Conservation (phyloP, 1,139 yeast species). For the Blastobotrys capitulatus region DNA sequence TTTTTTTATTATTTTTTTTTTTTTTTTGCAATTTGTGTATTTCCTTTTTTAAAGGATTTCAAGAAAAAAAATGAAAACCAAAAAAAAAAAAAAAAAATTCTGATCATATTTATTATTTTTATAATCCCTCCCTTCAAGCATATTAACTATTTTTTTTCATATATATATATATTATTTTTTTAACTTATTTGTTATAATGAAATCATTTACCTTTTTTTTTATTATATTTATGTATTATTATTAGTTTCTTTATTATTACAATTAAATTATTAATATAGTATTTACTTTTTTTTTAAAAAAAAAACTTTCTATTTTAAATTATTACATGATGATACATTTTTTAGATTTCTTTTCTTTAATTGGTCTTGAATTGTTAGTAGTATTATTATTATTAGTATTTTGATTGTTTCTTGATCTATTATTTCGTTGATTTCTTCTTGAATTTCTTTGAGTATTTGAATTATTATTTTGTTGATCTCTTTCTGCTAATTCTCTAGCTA, state of each 20-base stretch:
- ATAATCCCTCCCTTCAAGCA: no score
- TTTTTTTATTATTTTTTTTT: background rate
- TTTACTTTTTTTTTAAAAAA: no score
- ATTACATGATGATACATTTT: constrained; percentile 6
- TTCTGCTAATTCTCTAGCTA: constrained; percentile 37
- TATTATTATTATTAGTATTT: constrained; percentile 12
- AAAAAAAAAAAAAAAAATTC: no score
- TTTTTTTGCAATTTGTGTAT: no score
- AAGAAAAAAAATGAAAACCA: no score
- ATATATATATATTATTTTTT: no score
- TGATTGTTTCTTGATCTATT: constrained; percentile 9
- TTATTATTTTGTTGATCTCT: constrained; percentile 17
- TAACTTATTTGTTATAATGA: background rate
- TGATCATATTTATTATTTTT: no score
- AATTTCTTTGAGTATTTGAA: constrained; percentile 13
- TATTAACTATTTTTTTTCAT: no score
- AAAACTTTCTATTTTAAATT: no score
- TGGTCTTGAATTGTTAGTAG: background rate
- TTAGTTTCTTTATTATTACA: background rate
- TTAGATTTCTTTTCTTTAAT: background rate
- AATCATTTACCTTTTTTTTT: no score
- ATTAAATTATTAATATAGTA: background rate
- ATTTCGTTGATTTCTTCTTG: background rate
- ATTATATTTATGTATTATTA: background rate
- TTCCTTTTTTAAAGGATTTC: no score